phyloP scores from a whole-genome alignment of 768 basidiomycete species.

The Dacryopinax primogenitus region DNA sequence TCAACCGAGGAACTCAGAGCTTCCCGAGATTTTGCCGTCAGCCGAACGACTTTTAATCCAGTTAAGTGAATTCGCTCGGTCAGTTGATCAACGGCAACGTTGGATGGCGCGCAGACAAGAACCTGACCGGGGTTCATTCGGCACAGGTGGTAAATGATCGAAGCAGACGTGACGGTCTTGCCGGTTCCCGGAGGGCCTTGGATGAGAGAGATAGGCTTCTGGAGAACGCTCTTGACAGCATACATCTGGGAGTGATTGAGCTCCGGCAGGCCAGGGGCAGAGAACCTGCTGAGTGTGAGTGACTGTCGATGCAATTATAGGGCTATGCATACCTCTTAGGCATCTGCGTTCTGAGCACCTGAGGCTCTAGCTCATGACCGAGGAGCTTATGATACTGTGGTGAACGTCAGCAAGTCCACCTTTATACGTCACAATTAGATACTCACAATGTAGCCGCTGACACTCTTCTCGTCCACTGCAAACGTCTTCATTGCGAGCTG shows the following conservation, averaged over 20 bases:
- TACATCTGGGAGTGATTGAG: constrained; percentile 99
- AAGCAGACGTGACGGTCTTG: constrained; percentile 98
- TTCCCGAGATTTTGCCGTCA: constrained; percentile 96
- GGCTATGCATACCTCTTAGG: constrained; percentile 51
- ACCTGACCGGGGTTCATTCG: constrained; percentile 99
- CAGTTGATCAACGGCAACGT: constrained; percentile 97
- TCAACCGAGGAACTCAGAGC: constrained; percentile 91
- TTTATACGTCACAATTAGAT: too few relatives aligned
- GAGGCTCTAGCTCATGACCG: constrained; percentile 94
- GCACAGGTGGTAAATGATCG: constrained; percentile 94
- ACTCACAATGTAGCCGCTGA: constrained; percentile 92
- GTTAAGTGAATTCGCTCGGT: constrained; percentile 99
- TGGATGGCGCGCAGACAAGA: constrained; percentile 95
- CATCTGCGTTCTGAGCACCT: constrained; percentile 81
- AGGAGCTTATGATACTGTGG: constrained; percentile 91
- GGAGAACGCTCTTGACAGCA: constrained; percentile 95
- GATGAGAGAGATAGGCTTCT: constrained; percentile 94
- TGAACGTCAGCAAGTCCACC: not conserved
- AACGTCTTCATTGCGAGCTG: constrained; percentile 99
- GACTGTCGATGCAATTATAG: not conserved
- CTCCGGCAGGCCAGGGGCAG: constrained; percentile 92
- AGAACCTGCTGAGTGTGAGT: constrained; percentile 40
- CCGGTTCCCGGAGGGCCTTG: constrained; percentile 98
- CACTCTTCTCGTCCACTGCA: constrained; percentile 97
- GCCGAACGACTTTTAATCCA: constrained; percentile 93